phyloP scores from a whole-genome alignment of 2,329 filamentous ascomycete species.

The Colletotrichum truncatum region DNA sequence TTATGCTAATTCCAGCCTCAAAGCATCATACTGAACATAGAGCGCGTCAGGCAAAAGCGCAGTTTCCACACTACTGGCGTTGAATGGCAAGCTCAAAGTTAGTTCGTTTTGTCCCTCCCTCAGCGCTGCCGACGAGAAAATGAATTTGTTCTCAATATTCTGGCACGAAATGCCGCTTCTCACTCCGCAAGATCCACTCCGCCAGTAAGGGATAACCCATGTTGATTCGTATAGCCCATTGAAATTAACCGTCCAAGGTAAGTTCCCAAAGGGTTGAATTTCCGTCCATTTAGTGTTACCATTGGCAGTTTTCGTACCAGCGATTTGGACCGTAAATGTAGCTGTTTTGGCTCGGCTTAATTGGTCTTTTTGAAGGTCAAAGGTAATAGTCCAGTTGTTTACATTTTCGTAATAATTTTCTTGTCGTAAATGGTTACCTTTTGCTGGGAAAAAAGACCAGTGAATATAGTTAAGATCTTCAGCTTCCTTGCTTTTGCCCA shows the following conservation, averaged over 20 bases:
- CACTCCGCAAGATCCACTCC: conserved; percentile 63
- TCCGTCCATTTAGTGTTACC: conserved; percentile 67
- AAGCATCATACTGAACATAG: conserved; percentile 73
- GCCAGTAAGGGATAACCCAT: conserved; percentile 63
- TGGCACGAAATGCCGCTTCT: conserved; percentile 70
- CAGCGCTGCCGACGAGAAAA: conserved; percentile 59
- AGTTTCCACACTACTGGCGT: conserved; percentile 67
- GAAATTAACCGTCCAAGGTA: conserved; percentile 54
- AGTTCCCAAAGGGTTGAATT: conserved; percentile 60
- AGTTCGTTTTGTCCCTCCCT: conserved; percentile 63
- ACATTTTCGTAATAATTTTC: conserved; percentile 55
- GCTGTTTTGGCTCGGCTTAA: conserved; percentile 59
- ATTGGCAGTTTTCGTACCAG: conserved; percentile 67
- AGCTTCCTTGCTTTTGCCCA: conserved; percentile 59
- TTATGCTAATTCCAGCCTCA: conserved; percentile 64
- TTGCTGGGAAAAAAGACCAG: conserved; percentile 70
- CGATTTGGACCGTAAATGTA: conserved; percentile 70
- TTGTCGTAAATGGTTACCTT: conserved; percentile 56
- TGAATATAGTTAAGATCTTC: conserved; percentile 71
- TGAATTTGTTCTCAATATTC: conserved; percentile 67
- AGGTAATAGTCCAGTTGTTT: conserved; percentile 69
- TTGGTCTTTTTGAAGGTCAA: conserved; percentile 53
- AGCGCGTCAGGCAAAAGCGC: conserved; percentile 62
- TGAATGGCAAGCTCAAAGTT: conserved; percentile 65
- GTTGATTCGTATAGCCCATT: conserved; percentile 54